phyloP scores from a whole-genome alignment of 2,329 filamentous ascomycete genomes.

The Talaromyces sp. region DNA sequence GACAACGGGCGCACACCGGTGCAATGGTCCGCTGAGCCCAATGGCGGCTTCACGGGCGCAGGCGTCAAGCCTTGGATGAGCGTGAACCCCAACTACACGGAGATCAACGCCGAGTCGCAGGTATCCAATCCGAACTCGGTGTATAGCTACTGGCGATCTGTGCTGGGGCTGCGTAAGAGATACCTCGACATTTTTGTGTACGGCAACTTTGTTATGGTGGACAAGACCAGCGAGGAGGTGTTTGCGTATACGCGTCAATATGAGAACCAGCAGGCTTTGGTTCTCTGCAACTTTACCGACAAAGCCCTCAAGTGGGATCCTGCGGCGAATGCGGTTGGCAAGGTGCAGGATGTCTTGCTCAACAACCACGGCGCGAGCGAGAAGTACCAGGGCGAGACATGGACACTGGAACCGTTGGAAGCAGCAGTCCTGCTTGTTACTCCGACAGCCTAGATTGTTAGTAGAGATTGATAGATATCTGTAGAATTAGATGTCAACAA shows the following conservation, averaged over 20 bases:
- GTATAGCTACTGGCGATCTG: constrained; percentile 57
- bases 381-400: constrained; percentile 18
- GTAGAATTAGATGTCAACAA: not conserved
- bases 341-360: constrained; percentile 24
- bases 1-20: constrained; percentile 70
- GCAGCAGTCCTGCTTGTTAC: constrained; percentile 24
- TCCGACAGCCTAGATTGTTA: not conserved
- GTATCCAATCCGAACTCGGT: constrained; percentile 43
- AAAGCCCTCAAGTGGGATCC: constrained; percentile 27
- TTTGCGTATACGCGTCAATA: constrained; percentile 52
- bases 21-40: constrained; percentile 58
- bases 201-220: constrained; percentile 56
- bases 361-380: constrained; percentile 25
- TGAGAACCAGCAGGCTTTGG: constrained; percentile 26
- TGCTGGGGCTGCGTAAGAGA: constrained; percentile 57
- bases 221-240: constrained; percentile 46
- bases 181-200: constrained; percentile 62
- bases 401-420: constrained; percentile 30
- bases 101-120: constrained; percentile 52
- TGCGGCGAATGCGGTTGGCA: constrained; percentile 21
- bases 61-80: constrained; percentile 62
- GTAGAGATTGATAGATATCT: not conserved
- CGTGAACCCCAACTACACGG: constrained; percentile 57
- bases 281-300: constrained; percentile 33
- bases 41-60: constrained; percentile 61